Conservation (phyloP, 345 rosid species). For the Gossypium mustelinum region DNA sequence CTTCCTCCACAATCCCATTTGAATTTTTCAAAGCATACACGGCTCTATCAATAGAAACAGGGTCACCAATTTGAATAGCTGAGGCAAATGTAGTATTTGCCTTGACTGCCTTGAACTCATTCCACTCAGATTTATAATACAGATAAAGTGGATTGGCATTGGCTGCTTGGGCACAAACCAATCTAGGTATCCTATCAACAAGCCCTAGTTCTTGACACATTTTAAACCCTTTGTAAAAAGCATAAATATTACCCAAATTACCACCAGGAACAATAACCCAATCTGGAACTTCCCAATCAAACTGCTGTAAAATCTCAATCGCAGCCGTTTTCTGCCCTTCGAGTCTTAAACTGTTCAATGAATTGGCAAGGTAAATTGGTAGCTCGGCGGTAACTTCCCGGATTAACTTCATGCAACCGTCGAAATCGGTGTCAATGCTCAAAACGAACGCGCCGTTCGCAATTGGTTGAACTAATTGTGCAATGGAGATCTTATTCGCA, state of each 20-base stretch:
- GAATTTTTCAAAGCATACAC: slow-evolving; percentile 71
- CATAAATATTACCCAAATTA: slow-evolving; percentile 83
- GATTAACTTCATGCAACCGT: slow-evolving; percentile 87
- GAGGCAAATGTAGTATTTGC: slow-evolving; percentile 81
- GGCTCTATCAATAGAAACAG: slow-evolving; percentile 87
- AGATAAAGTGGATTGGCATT: slow-evolving; percentile 89
- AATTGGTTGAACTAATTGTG: slow-evolving; percentile 88
- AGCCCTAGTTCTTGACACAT: slow-evolving; percentile 87
- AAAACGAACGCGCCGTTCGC: slow-evolving; percentile 91
- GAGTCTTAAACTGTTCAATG: slow-evolving; percentile 74
- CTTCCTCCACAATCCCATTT: slow-evolving; percentile 83
- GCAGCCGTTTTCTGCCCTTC: slow-evolving; percentile 97
- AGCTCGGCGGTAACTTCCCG: slow-evolving; percentile 75
- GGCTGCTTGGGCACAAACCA: slow-evolving; percentile 90
- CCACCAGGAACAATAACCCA: slow-evolving; percentile 99
- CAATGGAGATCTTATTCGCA: slow-evolving; percentile 81
- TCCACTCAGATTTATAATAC: slow-evolving; percentile 74
- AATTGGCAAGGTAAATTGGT: slow-evolving; percentile 83
- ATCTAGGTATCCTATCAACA: slow-evolving; percentile 70
- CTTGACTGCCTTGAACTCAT: slow-evolving; percentile 61
- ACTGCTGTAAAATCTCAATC: slow-evolving; percentile 86
- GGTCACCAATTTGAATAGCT: slow-evolving; percentile 92
- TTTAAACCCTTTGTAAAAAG: slow-evolving; percentile 84
- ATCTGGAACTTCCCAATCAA: slow-evolving; percentile 89
- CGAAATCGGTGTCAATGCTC: slow-evolving; percentile 86